Evolutionary conservation across 1,284 basidiomycete genomes (phyloP), one percentile per base, ranked within the genome.

Genomic region (Nidula niveotomentosa): DNA sequence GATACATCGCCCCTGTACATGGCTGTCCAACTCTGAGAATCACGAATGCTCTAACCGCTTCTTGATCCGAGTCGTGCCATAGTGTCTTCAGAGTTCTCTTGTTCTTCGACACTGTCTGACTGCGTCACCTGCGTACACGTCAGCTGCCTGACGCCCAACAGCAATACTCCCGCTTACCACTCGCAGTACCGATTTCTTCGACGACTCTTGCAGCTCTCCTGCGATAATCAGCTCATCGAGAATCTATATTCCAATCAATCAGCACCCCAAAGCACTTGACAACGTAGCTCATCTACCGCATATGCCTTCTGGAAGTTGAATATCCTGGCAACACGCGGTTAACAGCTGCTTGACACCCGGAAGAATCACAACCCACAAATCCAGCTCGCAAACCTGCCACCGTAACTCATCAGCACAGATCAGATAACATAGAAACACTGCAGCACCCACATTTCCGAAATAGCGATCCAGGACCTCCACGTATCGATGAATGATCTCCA

Each of bases 221-320:
- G 95, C 91, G 58, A 99, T 98, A 70, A 99, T 96, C 52, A 99
- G 81, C 71, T 99, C 97, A 71, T 99, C 97, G 54, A 99, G 78
- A 62, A 98, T 97, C 92, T 73, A 57, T 51, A 45, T 23, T 23
- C 23, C 2, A 23, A 23, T 23, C 23, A 23, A 23, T 23, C 35
- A 36, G 60, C 57, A 54, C 36, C 53, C 35, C 50, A n/a, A 23
- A 33, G 37, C 9, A 53, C 17, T 44, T 17, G 48, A 54, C 41
- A 49, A 63, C 35, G 33, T 45, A 49, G 59, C 76, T 61, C 95
- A 60, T 67, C 12, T 48, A 96, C 94, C 4, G 95, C 93, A 71
- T 94, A 98, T 36, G 95, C 95, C 72, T 97, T 97, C 71, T 97
- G 95, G 74, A 97, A 98, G 78, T 98, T 98, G 83, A 98, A 98